Conservation (phyloP, 768 basidiomycete genomes). For the Tricholoma terreum region DNA sequence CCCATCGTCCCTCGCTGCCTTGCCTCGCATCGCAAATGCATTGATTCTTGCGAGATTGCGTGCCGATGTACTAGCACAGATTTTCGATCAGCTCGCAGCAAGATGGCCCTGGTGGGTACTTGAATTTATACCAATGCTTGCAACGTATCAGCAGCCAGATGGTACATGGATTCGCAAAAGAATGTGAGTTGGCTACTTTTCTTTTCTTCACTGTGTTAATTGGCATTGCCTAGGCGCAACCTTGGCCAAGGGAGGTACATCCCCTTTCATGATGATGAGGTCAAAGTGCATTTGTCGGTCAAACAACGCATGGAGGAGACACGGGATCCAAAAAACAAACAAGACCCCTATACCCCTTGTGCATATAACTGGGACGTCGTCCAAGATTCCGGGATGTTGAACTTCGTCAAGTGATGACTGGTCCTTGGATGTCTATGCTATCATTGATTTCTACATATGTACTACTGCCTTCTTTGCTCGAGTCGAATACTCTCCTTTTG, state of each 20-base stretch:
- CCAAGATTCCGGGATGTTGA: conserved; percentile 10
- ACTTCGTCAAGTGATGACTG: neutral
- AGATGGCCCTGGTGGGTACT: conserved; percentile 24
- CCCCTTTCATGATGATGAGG: conserved; percentile 19
- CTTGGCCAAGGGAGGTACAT: conserved; percentile 28
- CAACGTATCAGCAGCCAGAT: conserved; percentile 17
- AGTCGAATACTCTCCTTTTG: too few relatives aligned
- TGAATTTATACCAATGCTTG: conserved; percentile 22
- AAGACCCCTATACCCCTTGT: conserved; percentile 6
- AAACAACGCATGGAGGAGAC: conserved; percentile 8
- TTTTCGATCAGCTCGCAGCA: conserved; percentile 22
- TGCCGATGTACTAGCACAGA: conserved; percentile 15
- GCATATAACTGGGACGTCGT: conserved; percentile 17
- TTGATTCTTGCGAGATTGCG: neutral
- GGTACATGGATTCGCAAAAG: conserved; percentile 23
- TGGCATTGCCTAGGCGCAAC: conserved; percentile 20
- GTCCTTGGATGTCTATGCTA: conserved; percentile 8
- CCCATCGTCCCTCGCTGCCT: too few relatives aligned
- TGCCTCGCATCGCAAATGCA: conserved; percentile 6
- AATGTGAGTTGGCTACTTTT: conserved; percentile 13
- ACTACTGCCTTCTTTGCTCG: neutral
- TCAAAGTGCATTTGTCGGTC: conserved; percentile 24
- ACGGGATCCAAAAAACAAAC: neutral
- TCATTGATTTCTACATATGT: too few relatives aligned
- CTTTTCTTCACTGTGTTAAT: neutral